Conservation (phyloP, 1,139 yeast species). For the Saccharomycopsis phalli region DNA sequence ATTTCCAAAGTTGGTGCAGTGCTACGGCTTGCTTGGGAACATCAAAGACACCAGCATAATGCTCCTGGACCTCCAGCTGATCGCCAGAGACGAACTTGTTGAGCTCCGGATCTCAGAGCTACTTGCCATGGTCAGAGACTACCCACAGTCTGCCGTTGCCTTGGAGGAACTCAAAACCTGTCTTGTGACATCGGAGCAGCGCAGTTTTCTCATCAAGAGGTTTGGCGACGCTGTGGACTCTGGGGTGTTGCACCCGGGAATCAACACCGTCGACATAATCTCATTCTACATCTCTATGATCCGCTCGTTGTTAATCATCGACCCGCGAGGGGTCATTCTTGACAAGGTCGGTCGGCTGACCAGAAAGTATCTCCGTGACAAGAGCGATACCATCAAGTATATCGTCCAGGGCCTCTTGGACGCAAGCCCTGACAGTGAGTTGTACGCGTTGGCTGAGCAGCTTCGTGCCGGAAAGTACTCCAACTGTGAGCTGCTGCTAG, state of each 20-base stretch:
- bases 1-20: neutral
- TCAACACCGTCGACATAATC: constrained; percentile 69
- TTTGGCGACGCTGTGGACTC: constrained; percentile 45
- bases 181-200: constrained; percentile 32
- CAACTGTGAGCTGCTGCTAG: constrained; percentile 14
- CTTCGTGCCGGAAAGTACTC: constrained; percentile 27
- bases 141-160: constrained; percentile 52
- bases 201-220: constrained; percentile 44
- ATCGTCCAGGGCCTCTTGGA: constrained; percentile 67
- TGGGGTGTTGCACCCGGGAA: constrained; percentile 68
- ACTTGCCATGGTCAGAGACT: constrained; percentile 50
- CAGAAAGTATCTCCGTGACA: constrained; percentile 52
- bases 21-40: neutral
- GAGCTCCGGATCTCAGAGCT: constrained; percentile 53
- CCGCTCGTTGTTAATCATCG: constrained; percentile 64
- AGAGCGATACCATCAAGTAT: constrained; percentile 65
- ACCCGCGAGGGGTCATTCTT: constrained; percentile 76
- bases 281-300: constrained; percentile 64
- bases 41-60: neutral
- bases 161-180: constrained; percentile 55
- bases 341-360: constrained; percentile 75
- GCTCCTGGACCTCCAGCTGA: neutral
- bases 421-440: constrained; percentile 35
- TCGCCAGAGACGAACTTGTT: constrained; percentile 33
- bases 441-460: constrained; percentile 46